Evolutionary conservation across 208 protist genomes (phyloP).

Genomic region (Blastocrithidia nonstop): DNA sequence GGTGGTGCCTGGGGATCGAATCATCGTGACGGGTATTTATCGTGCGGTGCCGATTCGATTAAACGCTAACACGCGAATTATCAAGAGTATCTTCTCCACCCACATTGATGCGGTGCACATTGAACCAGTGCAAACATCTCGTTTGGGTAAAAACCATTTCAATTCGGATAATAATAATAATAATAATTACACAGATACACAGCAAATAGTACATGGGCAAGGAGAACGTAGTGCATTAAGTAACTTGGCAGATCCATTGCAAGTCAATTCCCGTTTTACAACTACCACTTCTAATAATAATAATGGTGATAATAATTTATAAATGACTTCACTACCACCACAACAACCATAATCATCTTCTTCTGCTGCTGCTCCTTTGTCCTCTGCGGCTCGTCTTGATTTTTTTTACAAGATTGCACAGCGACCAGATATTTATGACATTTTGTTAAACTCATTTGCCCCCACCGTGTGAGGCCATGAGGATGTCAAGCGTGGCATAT

Average conservation of each 20-base stretch:
- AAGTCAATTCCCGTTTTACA: no score
- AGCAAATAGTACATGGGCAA: no score
- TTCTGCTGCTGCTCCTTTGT: no score
- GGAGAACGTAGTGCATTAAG: no score
- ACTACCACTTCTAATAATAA: no score
- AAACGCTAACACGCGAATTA: conserved; percentile 86
- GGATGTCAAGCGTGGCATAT: conserved; percentile 97
- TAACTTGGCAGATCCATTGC: conserved; percentile 2
- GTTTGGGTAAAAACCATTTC: conserved; percentile 7
- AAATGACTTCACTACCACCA: no score
- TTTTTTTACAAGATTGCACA: conserved; percentile 58
- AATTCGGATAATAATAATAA: no score
- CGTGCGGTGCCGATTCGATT: conserved; percentile 86
- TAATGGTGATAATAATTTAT: no score
- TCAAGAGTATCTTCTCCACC: conserved; percentile 92
- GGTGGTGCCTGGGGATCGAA: conserved; percentile 93
- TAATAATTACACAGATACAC: no score
- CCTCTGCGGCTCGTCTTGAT: conserved; percentile 28
- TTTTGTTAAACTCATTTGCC: conserved; percentile 89
- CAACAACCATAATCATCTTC: no score
- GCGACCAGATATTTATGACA: conserved; percentile 91
- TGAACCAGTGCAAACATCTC: conserved; percentile 62
- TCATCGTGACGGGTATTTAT: conserved; percentile 98
- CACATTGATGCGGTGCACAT: conserved; percentile 97
- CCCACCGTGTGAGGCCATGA: conserved; percentile 97